Percentiles rank a stretch among this genome's conserved stretches.
phyloP scores from a whole-genome alignment of 1,284 basidiomycete species.

The Sporisorium reilianum region DNA sequence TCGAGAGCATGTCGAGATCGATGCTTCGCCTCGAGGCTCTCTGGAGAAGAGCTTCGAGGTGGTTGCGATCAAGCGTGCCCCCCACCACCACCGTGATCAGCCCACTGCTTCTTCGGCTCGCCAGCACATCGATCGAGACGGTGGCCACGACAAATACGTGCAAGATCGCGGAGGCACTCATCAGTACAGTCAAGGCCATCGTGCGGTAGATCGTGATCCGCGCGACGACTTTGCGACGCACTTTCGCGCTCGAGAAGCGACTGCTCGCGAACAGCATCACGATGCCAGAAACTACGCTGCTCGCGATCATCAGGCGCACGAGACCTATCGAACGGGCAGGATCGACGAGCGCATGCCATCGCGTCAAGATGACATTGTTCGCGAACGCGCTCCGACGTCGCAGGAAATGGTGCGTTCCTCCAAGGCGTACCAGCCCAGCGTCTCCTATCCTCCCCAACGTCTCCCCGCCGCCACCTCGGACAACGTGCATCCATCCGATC shows the following conservation, averaged over 20 bases:
- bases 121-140: neutral
- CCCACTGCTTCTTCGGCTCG: neutral
- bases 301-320: neutral
- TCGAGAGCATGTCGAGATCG: neutral
- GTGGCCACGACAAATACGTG: neutral
- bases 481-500: no score
- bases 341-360: neutral
- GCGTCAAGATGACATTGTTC: neutral
- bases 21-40: neutral
- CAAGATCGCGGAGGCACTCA: neutral
- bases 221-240: neutral
- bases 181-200: neutral
- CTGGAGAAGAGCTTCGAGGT: neutral
- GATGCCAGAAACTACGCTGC: neutral
- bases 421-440: neutral
- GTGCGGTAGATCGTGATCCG: neutral
- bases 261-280: neutral
- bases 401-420: conserved; percentile 2
- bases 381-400: neutral
- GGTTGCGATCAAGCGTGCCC: conserved; percentile 1
- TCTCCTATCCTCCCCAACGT: neutral
- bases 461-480: neutral
- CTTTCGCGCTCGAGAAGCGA: neutral
- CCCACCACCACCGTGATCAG: neutral
- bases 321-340: neutral